Evolutionary conservation across 768 basidiomycete species (phyloP).

Genomic region (Lentinula aciculospora): DNA sequence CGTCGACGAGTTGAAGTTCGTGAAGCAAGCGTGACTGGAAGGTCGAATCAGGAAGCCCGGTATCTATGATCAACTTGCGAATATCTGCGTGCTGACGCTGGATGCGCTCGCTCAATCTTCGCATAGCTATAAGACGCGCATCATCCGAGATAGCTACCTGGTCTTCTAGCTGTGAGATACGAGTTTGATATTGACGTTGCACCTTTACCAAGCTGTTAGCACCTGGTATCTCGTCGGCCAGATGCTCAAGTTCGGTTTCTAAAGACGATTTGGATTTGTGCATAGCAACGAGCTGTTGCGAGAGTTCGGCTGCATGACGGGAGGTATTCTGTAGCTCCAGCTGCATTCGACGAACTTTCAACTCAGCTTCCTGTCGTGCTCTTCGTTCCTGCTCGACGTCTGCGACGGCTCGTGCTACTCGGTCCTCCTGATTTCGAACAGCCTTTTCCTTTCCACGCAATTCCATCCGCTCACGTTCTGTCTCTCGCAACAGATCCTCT

Average conservation of each 20-base stretch:
- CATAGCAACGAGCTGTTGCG: constrained; percentile 44
- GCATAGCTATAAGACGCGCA: constrained; percentile 40
- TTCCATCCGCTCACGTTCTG: constrained; percentile 62
- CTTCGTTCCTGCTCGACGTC: constrained; percentile 66
- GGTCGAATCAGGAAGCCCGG: constrained; percentile 49
- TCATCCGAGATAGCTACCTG: constrained; percentile 54
- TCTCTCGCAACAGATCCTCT: constrained; percentile 75
- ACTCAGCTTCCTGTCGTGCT: constrained; percentile 59
- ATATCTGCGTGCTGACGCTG: constrained; percentile 71
- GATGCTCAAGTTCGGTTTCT: constrained; percentile 59
- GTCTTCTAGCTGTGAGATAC: constrained; percentile 57
- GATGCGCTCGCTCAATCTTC: constrained; percentile 53
- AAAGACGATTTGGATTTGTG: constrained; percentile 61
- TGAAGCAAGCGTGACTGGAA: constrained; percentile 59
- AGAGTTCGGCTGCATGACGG: constrained; percentile 51
- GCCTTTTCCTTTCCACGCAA: constrained; percentile 68
- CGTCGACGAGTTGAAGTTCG: constrained; percentile 59
- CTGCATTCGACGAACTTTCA: constrained; percentile 54
- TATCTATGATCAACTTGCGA: constrained; percentile 55
- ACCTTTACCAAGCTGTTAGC: constrained; percentile 51
- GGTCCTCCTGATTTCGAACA: constrained; percentile 54
- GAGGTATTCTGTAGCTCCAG: constrained; percentile 51
- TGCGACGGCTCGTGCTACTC: constrained; percentile 44
- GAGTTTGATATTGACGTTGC: constrained; percentile 58
- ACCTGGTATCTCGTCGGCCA: constrained; percentile 56